These are phyloP conservation scores for Verbascum thapsus DNA, from an alignment of 257 asterid species.

Conservation along the genomic window DNA sequence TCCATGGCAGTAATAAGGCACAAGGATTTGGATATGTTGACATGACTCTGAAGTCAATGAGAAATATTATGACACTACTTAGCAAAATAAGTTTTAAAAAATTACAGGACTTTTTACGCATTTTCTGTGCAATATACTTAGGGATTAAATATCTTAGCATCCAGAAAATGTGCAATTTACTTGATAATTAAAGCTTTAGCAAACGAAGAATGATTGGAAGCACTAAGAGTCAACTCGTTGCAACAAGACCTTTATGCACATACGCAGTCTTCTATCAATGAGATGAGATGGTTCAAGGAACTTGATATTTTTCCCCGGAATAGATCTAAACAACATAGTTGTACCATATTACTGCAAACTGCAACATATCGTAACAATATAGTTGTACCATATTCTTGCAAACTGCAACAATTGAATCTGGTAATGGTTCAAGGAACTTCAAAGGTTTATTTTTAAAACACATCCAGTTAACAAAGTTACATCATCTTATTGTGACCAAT, in stretches of 20 bases:
- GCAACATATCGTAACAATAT: neutral
- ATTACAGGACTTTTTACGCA: neutral
- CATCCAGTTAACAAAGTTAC: neutral
- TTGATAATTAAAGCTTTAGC: neutral
- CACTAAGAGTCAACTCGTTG: too few species aligned
- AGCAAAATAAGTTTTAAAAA: conserved; percentile 7
- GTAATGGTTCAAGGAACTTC: neutral
- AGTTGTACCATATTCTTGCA: neutral
- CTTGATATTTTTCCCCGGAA: neutral
- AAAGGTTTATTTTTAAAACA: neutral
- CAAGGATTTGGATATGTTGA: neutral
- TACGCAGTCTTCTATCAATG: conserved; percentile 1
- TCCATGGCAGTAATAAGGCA: neutral
- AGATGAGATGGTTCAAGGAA: conserved; percentile 7
- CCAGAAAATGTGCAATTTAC: neutral
- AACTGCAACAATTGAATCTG: neutral
- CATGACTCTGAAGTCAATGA: conserved; percentile 11
- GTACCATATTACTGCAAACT: neutral
- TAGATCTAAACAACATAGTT: neutral
- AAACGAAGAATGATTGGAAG: neutral
- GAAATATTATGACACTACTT: neutral
- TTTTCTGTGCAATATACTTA: conserved; percentile 14
- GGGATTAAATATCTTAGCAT: conserved; percentile 4
- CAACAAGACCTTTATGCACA: conserved; percentile 26
- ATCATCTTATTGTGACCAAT: neutral